These are phyloP conservation scores for Hypoxylon fragiforme DNA, from an alignment of 495 filamentous ascomycete species.

Conservation along the genomic window DNA sequence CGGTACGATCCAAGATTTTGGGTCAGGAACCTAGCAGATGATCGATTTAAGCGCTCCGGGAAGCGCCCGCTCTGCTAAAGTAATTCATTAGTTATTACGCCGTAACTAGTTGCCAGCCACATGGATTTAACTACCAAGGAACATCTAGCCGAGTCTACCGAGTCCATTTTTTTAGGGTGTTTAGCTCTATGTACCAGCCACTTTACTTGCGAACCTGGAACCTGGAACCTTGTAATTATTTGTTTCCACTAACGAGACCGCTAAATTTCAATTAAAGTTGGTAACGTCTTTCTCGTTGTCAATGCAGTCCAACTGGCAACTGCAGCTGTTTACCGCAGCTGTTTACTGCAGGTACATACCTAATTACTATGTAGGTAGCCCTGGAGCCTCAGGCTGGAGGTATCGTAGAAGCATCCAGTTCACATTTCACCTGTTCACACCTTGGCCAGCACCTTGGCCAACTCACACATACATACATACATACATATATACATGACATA, in stretches of 20 bases:
- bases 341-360: too few relatives aligned
- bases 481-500: not conserved
- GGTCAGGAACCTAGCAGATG: not conserved
- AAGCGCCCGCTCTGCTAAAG: too few relatives aligned
- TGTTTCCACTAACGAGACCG: slow-evolving; percentile 6
- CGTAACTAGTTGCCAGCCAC: slow-evolving; percentile 24
- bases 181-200: not conserved
- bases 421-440: slow-evolving; percentile 24
- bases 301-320: too few relatives aligned
- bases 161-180: not conserved
- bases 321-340: too few relatives aligned
- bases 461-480: slow-evolving; percentile 15
- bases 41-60: too few relatives aligned
- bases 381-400: too few relatives aligned
- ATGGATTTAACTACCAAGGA: slow-evolving; percentile 4
- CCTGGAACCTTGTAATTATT: slow-evolving; percentile 22
- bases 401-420: slow-evolving; percentile 9
- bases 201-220: slow-evolving; percentile 8
- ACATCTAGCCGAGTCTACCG: not conserved
- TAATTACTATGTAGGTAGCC: too few relatives aligned
- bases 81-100: too few relatives aligned
- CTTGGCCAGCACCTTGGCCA: slow-evolving; percentile 26
- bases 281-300: too few relatives aligned
- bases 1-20: not conserved
- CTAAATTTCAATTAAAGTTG: slow-evolving; percentile 6